Evolutionary conservation across 2,329 filamentous ascomycete species (phyloP).

Genomic region (Scortechinia acanthostroma): DNA sequence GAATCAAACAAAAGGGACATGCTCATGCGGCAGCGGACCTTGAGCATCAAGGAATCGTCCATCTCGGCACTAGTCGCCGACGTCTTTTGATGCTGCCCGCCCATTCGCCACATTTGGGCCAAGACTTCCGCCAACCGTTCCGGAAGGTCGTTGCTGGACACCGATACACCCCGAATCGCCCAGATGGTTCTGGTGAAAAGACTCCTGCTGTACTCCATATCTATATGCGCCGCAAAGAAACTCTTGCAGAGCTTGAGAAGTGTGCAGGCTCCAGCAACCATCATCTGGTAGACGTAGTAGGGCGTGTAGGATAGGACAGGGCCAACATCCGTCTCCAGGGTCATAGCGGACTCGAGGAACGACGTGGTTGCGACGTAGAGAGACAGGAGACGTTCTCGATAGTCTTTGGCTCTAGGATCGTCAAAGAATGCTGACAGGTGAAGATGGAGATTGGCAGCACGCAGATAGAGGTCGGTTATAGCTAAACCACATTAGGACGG

Average conservation of each 20-base stretch:
- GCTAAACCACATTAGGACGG: constrained; percentile 12
- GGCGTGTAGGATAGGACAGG: constrained; percentile 27
- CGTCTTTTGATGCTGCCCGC: neutral
- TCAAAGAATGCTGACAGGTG: constrained; percentile 39
- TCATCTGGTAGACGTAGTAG: constrained; percentile 62
- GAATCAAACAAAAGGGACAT: constrained; percentile 61
- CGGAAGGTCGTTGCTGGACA: constrained; percentile 52
- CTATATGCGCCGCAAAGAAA: constrained; percentile 48
- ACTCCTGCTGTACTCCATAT: constrained; percentile 41
- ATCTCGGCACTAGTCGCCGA: neutral
- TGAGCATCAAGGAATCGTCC: constrained; percentile 36
- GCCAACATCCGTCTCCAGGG: constrained; percentile 19
- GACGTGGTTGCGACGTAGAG: constrained; percentile 33
- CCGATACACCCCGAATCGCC: constrained; percentile 48
- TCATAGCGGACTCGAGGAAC: constrained; percentile 35
- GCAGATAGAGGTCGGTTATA: constrained; percentile 35
- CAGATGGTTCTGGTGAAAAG: constrained; percentile 51
- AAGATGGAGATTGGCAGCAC: constrained; percentile 33
- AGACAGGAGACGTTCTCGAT: constrained; percentile 30
- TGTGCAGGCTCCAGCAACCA: constrained; percentile 57
- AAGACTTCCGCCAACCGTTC: constrained; percentile 58
- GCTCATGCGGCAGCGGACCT: constrained; percentile 58
- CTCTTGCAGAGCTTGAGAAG: constrained; percentile 58
- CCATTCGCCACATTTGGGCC: constrained; percentile 46
- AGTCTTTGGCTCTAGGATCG: constrained; percentile 31